Conservation (phyloP, 2,329 filamentous ascomycete species). For the Talaromyces sp. region DNA sequence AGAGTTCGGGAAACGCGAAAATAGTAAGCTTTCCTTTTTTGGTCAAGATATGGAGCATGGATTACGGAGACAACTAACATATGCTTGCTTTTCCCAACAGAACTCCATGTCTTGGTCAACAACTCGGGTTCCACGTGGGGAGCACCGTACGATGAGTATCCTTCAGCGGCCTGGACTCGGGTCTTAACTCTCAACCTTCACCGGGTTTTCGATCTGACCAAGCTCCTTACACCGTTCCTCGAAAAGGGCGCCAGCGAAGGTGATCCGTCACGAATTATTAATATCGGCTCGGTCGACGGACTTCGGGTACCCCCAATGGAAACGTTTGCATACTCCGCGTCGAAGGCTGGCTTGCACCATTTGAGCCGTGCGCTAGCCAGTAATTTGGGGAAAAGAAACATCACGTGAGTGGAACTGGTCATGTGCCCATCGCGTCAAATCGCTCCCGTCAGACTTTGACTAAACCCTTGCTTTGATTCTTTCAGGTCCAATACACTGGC, state of each 20-base stretch:
- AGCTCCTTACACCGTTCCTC: conserved; percentile 48
- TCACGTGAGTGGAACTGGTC: conserved; percentile 40
- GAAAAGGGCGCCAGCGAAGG: conserved; percentile 45
- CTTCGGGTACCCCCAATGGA: conserved; percentile 52
- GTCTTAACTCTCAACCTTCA: conserved; percentile 55
- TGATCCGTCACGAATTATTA: conserved; percentile 50
- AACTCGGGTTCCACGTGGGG: conserved; percentile 56
- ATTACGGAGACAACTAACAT: neutral
- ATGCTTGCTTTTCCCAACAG: conserved; percentile 26
- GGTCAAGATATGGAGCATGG: neutral
- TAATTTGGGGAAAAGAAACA: conserved; percentile 51
- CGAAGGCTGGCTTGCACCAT: conserved; percentile 54
- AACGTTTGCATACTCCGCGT: conserved; percentile 53
- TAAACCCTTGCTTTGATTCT: conserved; percentile 37
- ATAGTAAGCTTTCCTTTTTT: conserved; percentile 53
- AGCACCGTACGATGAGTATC: conserved; percentile 57
- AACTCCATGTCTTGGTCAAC: conserved; percentile 50
- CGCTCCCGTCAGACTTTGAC: neutral
- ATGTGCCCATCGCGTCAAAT: conserved; percentile 27
- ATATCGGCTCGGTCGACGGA: conserved; percentile 55
- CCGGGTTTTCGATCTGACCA: conserved; percentile 49
- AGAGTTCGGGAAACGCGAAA: conserved; percentile 47
- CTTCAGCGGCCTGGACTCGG: conserved; percentile 57
- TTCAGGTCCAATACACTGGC: conserved; percentile 62
- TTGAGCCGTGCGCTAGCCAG: conserved; percentile 51